Evolutionary conservation across 306 rosid species (phyloP).

Genomic region (Gillenia trifoliata): DNA sequence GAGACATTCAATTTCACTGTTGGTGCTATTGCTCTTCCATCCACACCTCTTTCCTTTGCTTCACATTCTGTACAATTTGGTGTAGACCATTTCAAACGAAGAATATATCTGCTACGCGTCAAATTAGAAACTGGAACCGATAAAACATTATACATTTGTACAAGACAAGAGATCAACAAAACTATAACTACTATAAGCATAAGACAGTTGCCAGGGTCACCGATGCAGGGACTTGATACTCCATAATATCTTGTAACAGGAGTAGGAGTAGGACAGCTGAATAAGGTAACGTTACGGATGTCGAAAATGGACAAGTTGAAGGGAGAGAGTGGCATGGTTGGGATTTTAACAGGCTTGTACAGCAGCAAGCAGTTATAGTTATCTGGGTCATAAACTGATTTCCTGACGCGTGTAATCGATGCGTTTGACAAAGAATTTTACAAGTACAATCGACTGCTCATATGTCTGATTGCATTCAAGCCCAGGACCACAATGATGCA

Average conservation of each 20-base stretch:
- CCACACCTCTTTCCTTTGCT: not conserved
- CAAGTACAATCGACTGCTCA: not conserved
- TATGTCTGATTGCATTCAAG: conserved; percentile 17
- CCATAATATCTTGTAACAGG: not conserved
- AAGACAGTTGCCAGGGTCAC: not conserved
- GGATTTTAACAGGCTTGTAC: not conserved
- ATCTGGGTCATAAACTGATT: conserved; percentile 4
- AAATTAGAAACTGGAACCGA: too few relatives aligned
- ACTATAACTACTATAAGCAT: accelerated
- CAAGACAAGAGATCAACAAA: not conserved
- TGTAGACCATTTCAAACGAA: conserved; percentile 22
- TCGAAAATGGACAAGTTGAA: not conserved
- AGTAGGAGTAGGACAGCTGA: conserved; percentile 27
- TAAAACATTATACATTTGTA: conserved; percentile 16
- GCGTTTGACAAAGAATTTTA: conserved; percentile 9
- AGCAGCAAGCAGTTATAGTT: not conserved
- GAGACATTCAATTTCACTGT: too few relatives aligned
- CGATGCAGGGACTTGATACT: not conserved
- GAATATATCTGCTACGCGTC: too few relatives aligned
- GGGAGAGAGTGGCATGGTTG: not conserved
- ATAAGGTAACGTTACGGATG: not conserved
- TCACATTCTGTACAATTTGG: conserved; percentile 6
- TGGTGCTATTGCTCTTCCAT: not conserved
- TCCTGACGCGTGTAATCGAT: conserved; percentile 31
- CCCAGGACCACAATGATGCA: conserved; percentile 9